Conservation (phyloP, 805 yeast genomes). For the Saccharomycopsis capsularis region DNA sequence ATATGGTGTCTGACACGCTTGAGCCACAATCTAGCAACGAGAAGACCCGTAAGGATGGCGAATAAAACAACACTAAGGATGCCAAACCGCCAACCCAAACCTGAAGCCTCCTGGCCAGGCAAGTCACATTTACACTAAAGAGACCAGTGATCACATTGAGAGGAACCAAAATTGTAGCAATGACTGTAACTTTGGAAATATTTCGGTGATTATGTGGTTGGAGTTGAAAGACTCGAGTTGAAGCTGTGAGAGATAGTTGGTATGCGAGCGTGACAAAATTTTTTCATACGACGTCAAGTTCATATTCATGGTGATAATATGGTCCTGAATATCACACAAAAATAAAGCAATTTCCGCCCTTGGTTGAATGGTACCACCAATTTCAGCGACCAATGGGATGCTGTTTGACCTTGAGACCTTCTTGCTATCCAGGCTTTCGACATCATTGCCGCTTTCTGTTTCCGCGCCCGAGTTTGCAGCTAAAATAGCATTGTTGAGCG, state of each 20-base stretch:
- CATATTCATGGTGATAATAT: conserved; percentile 92
- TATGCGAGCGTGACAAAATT: conserved; percentile 84
- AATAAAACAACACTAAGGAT: conserved; percentile 47
- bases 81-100: conserved; percentile 61
- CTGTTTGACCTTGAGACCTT: no score
- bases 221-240: conserved; percentile 89
- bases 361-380: conserved; percentile 42
- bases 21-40: conserved; percentile 38
- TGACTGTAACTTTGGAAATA: conserved; percentile 83
- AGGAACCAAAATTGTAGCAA: conserved; percentile 91
- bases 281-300: conserved; percentile 84
- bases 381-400: no score
- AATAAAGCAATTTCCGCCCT: conserved; percentile 87
- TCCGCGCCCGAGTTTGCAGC: neutral
- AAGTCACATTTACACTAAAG: conserved; percentile 93
- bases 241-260: conserved; percentile 86
- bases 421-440: no score
- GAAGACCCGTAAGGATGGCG: conserved; percentile 34
- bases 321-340: conserved; percentile 94
- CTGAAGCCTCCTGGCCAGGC: conserved; percentile 54
- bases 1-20: conserved; percentile 3
- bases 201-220: conserved; percentile 74
- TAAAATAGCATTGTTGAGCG: neutral
- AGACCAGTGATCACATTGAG: conserved; percentile 83
- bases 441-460: neutral